Conservation (phyloP, 2,329 filamentous ascomycete species). For the Ophiosphaerella herpotricha region DNA sequence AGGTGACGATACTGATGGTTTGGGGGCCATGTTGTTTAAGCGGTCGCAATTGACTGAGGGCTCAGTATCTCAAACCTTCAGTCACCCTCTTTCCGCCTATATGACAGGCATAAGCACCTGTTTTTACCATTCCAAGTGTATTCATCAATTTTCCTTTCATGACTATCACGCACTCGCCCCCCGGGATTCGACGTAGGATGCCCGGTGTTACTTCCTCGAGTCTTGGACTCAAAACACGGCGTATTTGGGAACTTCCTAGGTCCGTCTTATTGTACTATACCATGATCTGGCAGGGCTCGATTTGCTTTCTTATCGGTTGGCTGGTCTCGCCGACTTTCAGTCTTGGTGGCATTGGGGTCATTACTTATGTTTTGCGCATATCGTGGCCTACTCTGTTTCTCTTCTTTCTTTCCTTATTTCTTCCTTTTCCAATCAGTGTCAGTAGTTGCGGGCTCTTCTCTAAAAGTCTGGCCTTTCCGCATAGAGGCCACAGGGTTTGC, state of each 20-base stretch:
- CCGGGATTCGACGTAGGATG: slow-evolving; percentile 44
- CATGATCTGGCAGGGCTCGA: slow-evolving; percentile 32
- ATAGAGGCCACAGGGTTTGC: slow-evolving; percentile 22
- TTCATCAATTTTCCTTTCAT: slow-evolving; percentile 34
- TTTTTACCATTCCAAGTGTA: slow-evolving; percentile 26
- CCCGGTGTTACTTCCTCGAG: slow-evolving; percentile 34
- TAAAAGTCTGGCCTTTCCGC: slow-evolving; percentile 29
- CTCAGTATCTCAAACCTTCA: slow-evolving; percentile 18
- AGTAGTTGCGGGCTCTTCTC: slow-evolving; percentile 5
- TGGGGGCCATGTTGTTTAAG: slow-evolving; percentile 28
- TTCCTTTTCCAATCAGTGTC: slow-evolving; percentile 10
- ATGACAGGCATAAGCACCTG: slow-evolving; percentile 29
- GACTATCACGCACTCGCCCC: slow-evolving; percentile 33
- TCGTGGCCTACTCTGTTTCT: slow-evolving; percentile 7
- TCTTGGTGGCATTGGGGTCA: slow-evolving; percentile 14
- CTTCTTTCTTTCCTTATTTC: slow-evolving; percentile 2
- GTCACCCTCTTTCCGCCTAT: slow-evolving; percentile 40
- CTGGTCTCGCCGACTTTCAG: slow-evolving; percentile 30
- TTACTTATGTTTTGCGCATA: slow-evolving; percentile 9
- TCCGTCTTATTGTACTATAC: slow-evolving; percentile 45
- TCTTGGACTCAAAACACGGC: slow-evolving; percentile 42
- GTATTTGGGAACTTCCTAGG: slow-evolving; percentile 39
- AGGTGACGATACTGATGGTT: slow-evolving; percentile 9
- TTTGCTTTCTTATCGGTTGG: slow-evolving; percentile 31
- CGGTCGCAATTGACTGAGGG: slow-evolving; percentile 35